Percentiles rank a stretch among this genome's conserved stretches.
These are phyloP conservation scores for Kandelia obovata DNA, from an alignment of 345 rosid genomes.

Conservation along the genomic window DNA sequence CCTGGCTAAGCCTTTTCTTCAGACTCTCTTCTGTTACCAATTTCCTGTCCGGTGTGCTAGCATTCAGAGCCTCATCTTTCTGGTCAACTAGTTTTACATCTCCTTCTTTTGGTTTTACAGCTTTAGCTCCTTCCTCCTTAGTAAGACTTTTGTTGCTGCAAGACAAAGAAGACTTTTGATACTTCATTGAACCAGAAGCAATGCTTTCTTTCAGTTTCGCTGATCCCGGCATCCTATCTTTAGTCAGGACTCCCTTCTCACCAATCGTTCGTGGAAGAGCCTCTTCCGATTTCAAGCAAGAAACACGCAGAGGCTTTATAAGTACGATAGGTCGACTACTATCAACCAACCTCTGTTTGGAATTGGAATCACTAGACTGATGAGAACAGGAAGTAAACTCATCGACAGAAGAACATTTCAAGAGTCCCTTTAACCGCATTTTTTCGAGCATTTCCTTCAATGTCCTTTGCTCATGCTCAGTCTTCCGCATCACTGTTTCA, in stretches of 20 bases:
- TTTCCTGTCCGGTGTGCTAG: slow-evolving; percentile 14
- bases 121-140: slow-evolving; percentile 37
- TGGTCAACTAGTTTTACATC: slow-evolving; percentile 30
- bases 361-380: slow-evolving; percentile 19
- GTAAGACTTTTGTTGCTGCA: slow-evolving; percentile 23
- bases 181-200: slow-evolving; percentile 15
- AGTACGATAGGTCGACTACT: slow-evolving; percentile 52
- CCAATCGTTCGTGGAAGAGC: slow-evolving; percentile 12
- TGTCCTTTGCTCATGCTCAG: slow-evolving; percentile 25
- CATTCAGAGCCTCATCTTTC: slow-evolving; percentile 25
- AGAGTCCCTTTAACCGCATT: slow-evolving; percentile 41
- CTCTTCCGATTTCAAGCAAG: slow-evolving; percentile 25
- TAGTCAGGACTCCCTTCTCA: slow-evolving; percentile 19
- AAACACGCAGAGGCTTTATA: slow-evolving; percentile 46
- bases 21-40: slow-evolving; percentile 23
- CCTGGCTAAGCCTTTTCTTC: slow-evolving; percentile 30
- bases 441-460: slow-evolving; percentile 50
- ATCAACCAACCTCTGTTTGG: slow-evolving; percentile 24
- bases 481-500: slow-evolving; percentile 19
- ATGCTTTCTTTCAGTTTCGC: slow-evolving; percentile 33
- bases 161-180: slow-evolving; percentile 20
- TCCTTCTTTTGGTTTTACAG: slow-evolving; percentile 33
- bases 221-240: slow-evolving; percentile 27
- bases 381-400: slow-evolving; percentile 11
- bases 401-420: slow-evolving; percentile 30